Percentiles rank a stretch among this genome's conserved stretches.
phyloP scores from a whole-genome alignment of 495 filamentous ascomycete species.

The Aspergillus diversus region DNA sequence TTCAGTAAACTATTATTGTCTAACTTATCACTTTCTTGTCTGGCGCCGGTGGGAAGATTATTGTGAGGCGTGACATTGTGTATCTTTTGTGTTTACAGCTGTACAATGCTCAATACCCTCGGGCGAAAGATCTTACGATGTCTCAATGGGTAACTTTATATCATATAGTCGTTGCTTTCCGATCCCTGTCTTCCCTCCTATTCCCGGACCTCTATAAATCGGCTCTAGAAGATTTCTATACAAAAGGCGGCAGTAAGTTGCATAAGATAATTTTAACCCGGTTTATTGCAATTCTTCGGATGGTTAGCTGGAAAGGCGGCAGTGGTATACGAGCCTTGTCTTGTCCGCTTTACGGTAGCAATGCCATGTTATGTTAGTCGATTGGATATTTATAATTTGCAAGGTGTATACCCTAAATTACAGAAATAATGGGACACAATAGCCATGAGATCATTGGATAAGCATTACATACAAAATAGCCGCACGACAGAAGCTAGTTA shows the following conservation, averaged over 20 bases:
- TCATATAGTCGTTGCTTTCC: slow-evolving; percentile 13
- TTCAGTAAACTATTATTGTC: slow-evolving; percentile 29
- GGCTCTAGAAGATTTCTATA: background rate
- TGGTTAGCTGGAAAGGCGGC: too few species aligned
- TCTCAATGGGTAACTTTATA: slow-evolving; percentile 29
- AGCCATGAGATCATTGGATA: slow-evolving; percentile 28
- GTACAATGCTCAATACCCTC: slow-evolving; percentile 54
- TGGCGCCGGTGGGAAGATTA: slow-evolving; percentile 35
- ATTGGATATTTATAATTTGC: background rate
- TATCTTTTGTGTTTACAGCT: slow-evolving; percentile 31
- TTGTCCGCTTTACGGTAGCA: too few species aligned
- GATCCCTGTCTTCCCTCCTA: background rate
- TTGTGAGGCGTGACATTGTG: slow-evolving; percentile 42
- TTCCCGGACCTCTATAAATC: background rate
- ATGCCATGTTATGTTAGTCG: background rate
- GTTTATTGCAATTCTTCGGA: too few species aligned
- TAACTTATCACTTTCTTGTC: slow-evolving; percentile 25
- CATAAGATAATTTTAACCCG: too few species aligned
- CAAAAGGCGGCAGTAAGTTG: background rate
- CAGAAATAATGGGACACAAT: background rate
- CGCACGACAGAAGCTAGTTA: slow-evolving; percentile 11
- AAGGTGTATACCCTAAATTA: background rate
- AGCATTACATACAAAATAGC: slow-evolving; percentile 25
- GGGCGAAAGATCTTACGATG: slow-evolving; percentile 38
- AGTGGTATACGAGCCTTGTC: too few species aligned